Base-by-base conservation (phyloP, 129 eudicot species). In the Escallonia herrerae region DNA sequence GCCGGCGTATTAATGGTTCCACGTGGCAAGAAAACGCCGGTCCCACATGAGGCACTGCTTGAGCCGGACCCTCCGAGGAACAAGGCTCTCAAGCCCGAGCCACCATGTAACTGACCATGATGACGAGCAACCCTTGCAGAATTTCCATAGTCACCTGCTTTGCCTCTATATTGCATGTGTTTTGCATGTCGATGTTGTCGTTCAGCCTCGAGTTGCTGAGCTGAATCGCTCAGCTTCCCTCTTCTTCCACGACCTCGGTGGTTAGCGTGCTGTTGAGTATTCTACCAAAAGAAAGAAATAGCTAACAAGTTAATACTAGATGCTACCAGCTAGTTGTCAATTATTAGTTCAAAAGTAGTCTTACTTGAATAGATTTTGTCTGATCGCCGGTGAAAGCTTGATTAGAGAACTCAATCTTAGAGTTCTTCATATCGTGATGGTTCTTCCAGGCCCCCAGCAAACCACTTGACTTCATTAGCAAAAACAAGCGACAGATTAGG, bases 51-150 rank as follows among this genome's bases (percentile, higher is more conserved):
- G 44, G 76, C 80, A 56, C 52, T 81, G 54, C 70, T 76, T 42
- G 83, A 74, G 37, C 84, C 84, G 60, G 78, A n/a, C 63, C 85
- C 85, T 15, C 78, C 78, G 4, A 84, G 82, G 22, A 84, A 84
- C 5, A 84, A 74, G 8, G 86, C 91, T 61, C 91, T 73, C 87
- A 85, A 81, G 55, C 91, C 91, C 78, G 91, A 67, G 65, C 90
- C 90, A 8, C 41, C 68, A 7, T 52, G 65, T 62, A 40, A 11
- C 46, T 68, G 56, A 47, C 40, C 56, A 14, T 48, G 4, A 71
- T 38, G 54, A 64, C 66, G 67, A 49, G 58, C 53, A 57, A 63
- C 71, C 43, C 74, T 78, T 22, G 33, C 33, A 22, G 33, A 22
- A 22, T 22, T 22, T 4, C 65, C 81, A 73, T 70, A 52, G 43